Evolutionary conservation across 192 early-diverging fungal genomes (phyloP).

Genomic region (Backusella tuberculispora): DNA sequence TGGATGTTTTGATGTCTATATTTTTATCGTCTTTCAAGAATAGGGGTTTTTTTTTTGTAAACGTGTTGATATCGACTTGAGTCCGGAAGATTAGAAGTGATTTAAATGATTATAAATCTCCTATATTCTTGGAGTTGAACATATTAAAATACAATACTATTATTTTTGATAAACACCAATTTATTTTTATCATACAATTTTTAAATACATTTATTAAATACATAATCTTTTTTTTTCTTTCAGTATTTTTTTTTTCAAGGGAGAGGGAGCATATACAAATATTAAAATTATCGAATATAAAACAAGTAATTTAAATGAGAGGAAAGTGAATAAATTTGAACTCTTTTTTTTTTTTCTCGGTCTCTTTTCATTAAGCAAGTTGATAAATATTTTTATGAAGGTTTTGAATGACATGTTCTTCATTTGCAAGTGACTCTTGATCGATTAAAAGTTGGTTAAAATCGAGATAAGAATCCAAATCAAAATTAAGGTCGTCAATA

Average conservation of each 20-base stretch:
- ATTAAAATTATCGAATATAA: background rate
- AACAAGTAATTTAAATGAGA: conserved; percentile 1
- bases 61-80: too few relatives aligned
- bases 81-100: too few relatives aligned
- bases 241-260: background rate
- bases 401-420: background rate
- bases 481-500: background rate
- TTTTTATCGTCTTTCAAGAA: too few relatives aligned
- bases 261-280: conserved; percentile 10
- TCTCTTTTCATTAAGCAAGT: background rate
- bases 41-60: too few relatives aligned
- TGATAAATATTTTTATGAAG: background rate
- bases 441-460: background rate
- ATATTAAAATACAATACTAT: too few relatives aligned
- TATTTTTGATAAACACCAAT: too few relatives aligned
- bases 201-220: background rate
- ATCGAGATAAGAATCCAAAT: background rate
- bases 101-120: too few relatives aligned
- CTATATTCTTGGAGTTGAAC: too few relatives aligned
- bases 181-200: background rate
- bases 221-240: conserved; percentile 5
- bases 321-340: background rate
- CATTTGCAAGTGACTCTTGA: background rate
- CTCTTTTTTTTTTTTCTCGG: background rate
- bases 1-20: too few relatives aligned